phyloP scores from a whole-genome alignment of 495 filamentous ascomycete species.

The Penicillium turbatum region DNA sequence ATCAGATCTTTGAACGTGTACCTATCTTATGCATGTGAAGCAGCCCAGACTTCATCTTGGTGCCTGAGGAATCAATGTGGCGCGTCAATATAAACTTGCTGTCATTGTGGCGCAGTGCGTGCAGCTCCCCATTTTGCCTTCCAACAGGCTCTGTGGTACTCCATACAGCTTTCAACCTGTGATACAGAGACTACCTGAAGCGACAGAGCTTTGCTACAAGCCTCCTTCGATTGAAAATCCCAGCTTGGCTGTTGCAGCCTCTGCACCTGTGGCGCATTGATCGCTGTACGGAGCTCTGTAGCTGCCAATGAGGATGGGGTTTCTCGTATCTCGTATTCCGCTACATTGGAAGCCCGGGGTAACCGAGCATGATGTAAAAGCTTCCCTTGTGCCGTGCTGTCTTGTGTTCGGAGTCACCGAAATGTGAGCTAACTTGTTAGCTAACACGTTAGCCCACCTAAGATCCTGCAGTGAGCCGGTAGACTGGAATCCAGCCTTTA shows the following conservation, averaged over 20 bases:
- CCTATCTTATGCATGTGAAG: not conserved
- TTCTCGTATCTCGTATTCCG: not conserved
- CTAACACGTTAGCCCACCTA: too few species aligned
- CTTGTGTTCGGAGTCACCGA: not conserved
- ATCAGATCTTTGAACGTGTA: not conserved
- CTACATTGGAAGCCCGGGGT: not conserved
- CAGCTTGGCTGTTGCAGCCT: not conserved
- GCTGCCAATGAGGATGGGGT: not conserved
- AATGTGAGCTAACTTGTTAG: too few species aligned
- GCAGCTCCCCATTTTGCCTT: not conserved
- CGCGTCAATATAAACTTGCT: not conserved
- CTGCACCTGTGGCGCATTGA: not conserved
- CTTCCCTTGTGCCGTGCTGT: not conserved
- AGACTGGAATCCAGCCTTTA: too few species aligned
- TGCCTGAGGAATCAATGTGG: not conserved
- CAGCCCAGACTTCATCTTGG: not conserved
- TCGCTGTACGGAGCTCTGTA: not conserved
- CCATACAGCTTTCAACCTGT: not conserved
- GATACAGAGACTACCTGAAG: not conserved
- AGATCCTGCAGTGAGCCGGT: too few species aligned
- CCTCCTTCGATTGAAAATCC: not conserved
- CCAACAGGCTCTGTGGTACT: not conserved
- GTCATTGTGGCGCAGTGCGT: slow-evolving; percentile 4
- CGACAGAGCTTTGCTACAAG: not conserved
- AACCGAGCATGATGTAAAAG: too few species aligned